Evolutionary conservation across 768 basidiomycete species (phyloP), one percentile per base, ranked within the genome.

Genomic region (Lentinula raphanica): DNA sequence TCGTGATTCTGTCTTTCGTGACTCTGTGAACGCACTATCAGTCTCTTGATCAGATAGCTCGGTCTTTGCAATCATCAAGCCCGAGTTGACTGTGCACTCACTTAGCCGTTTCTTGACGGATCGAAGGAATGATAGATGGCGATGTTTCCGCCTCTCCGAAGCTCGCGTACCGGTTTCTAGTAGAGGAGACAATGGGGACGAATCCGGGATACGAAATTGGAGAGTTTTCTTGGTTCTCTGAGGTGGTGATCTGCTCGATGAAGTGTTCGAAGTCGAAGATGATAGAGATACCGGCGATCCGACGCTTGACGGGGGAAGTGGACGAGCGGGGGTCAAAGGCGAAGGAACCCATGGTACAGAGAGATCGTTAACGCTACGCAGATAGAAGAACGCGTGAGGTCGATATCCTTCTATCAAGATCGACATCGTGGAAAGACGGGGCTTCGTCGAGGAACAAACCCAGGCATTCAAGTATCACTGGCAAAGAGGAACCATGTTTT

Each of bases 331-430:
- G 31, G 29, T 50, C 17, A 50, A 42, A 19, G 66, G 64, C 12
- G 66, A 67, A 21, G 62, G 40, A 13, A 62, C 50, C 66, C 66
- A 67, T 12, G 59, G 62, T 15, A 49, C 59, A n/a, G 56, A 42
- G 35, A 65, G 58, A 40, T 63, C 58, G 15, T 64, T 59, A 40
- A 64, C 58, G 23, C 54, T 42, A 29, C 65, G 61, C 51, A 15
- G n/a, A 40, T 66, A 66, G 15, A 56, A 46, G 48, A 63, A 63
- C 32, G 59, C 63, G 48, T 62, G 50, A n/a, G 35, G 35, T 17
- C 32, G 40, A 32, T 54, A 59, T 13, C 54, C 42, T 13, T 59
- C 58, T 36, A 49, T 13, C 12, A 49, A 21, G 31, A 58, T 48
- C 13, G n/a, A n/a, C n/a, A n/a, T n/a, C n/a, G n/a, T 35, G 19